Conservation (phyloP, 208 protist genomes). For the Crithidia fasciculata region DNA sequence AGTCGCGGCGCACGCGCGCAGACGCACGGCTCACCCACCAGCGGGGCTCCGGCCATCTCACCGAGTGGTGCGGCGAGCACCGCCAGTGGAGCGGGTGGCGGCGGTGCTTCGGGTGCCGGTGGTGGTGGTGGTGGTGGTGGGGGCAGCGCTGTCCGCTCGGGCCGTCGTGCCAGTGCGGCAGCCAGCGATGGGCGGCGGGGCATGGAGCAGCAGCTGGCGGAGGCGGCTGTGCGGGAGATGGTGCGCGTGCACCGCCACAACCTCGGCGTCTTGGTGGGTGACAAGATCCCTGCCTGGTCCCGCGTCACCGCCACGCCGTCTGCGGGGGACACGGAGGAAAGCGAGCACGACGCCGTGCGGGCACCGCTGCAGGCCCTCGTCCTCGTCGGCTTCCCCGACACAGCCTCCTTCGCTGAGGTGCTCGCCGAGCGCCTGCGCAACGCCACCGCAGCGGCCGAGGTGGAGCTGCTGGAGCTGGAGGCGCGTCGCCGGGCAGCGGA, state of each 20-base stretch:
- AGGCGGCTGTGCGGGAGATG: conserved; percentile 57
- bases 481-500: conserved; percentile 33
- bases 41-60: neutral
- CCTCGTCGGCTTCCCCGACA: conserved; percentile 76
- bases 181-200: conserved; percentile 41
- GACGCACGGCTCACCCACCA: conserved; percentile 4
- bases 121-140: neutral
- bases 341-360: neutral
- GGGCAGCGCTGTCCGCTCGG: conserved; percentile 6
- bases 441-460: conserved; percentile 50
- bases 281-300: conserved; percentile 26
- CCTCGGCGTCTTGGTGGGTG: conserved; percentile 36
- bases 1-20: conserved; percentile 5
- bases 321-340: neutral
- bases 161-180: conserved; percentile 2
- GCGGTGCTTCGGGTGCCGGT: conserved; percentile 11
- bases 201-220: conserved; percentile 53
- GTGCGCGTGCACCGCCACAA: conserved; percentile 75
- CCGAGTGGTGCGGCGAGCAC: neutral
- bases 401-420: conserved; percentile 53
- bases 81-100: neutral
- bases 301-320: neutral
- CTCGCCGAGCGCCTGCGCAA: conserved; percentile 50
- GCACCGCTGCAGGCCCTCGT: conserved; percentile 42
- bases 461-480: conserved; percentile 47